Base-by-base conservation (phyloP, 2,329 filamentous ascomycete species). In the Fusarium fracticaudum region DNA sequence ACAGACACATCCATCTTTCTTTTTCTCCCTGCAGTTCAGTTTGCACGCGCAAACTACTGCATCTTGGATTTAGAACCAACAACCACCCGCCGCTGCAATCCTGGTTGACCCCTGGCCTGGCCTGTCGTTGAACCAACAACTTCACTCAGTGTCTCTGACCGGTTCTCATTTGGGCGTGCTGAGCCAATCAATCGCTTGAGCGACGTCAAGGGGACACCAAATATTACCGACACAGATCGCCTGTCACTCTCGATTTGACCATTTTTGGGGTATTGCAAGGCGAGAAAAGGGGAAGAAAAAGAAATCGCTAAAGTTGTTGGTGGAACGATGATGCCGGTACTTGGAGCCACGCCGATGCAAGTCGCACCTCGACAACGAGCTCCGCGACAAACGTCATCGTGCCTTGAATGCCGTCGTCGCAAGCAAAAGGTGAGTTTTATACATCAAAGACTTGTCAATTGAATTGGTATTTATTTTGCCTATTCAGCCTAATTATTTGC, bases 401-500 rank as follows among this genome's bases (percentile, higher is more conserved):
- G 87, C 76, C 84, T 84, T 8, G 87, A 88, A 74, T 88, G 87
- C 64, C 84, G 86, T 53, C 81, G 86, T 67, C 81, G 87, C 67
- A 88, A 88, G 75, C 86, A 88, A 80, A 88, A 85, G 82, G 87
- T 86, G 77, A 58, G 79, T 70, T 43, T 18, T 26, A 33, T 47
- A 10, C 2, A 15, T 24, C 6, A n/a, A 6, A 37, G 7, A n/a
- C 11, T n/a, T 35, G 8, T 29, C 14, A 29, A 38, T 59, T 38
- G 33, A 59, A 22, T 12, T n/a, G 6, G 11, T 15, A 24, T 15
- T 37, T 37, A 8, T 37, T 8, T 17, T 43, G 31, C 8, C 15
- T 22, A 5, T 51, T 38, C 33, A 51, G 24, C 33, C 57, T 31
- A 31, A 20, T 38, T 59, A 10, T 51, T 35, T 26, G 29, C 38